Conservation (phyloP, 306 rosid species). For the Quillaja saponaria region DNA sequence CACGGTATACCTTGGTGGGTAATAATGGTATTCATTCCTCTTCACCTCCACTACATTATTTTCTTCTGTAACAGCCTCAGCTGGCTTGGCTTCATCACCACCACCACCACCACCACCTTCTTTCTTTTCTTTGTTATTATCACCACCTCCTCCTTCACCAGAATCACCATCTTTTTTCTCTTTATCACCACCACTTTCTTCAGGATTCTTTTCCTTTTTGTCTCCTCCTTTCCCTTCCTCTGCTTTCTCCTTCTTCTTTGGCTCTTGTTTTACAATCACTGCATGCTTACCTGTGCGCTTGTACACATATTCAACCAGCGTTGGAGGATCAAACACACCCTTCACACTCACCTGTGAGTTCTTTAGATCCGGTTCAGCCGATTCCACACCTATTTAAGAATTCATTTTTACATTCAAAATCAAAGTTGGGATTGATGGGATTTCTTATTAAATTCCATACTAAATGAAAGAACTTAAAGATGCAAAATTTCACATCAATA, state of each 20-base stretch:
- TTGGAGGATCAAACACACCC: conserved; percentile 63
- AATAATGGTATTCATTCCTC: conserved; percentile 45
- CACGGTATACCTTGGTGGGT: conserved; percentile 50
- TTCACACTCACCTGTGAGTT: conserved; percentile 74
- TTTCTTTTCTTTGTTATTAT: conserved; percentile 23
- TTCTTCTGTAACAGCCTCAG: conserved; percentile 34
- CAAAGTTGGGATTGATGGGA: conserved; percentile 19
- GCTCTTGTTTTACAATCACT: conserved; percentile 64
- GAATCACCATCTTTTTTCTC: conserved; percentile 30
- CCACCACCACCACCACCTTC: conserved; percentile 10
- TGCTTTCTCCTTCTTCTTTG: conserved; percentile 49
- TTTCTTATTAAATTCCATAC: conserved; percentile 5
- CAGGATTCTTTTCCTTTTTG: conserved; percentile 23
- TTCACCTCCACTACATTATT: conserved; percentile 49
- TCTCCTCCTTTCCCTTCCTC: conserved; percentile 33
- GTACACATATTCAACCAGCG: conserved; percentile 61
- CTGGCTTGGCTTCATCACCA: neutral
- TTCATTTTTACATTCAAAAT: too few species aligned
- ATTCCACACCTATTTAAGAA: conserved; percentile 87
- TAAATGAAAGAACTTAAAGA: conserved; percentile 3
- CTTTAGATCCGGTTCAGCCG: conserved; percentile 82
- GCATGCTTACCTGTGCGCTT: conserved; percentile 79
- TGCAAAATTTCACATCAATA: conserved; percentile 3
- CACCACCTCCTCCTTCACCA: conserved; percentile 18
- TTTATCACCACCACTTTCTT: conserved; percentile 19